These are phyloP conservation scores for Candolleomyces aberdarensis DNA, from an alignment of 768 basidiomycete genomes.

Conservation along the genomic window DNA sequence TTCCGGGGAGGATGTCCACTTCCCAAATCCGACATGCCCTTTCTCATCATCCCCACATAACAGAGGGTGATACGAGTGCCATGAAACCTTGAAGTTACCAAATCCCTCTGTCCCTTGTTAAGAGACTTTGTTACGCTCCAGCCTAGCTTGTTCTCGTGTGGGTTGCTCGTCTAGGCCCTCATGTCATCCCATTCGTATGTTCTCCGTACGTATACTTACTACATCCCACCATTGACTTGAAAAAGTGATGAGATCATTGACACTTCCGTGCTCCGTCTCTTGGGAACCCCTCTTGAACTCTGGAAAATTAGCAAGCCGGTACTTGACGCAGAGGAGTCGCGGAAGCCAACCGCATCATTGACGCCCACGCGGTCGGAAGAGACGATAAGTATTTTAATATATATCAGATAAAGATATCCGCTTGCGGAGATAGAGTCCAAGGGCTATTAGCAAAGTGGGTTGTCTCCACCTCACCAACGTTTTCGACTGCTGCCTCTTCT, in stretches of 20 bases:
- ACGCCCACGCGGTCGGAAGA: background rate
- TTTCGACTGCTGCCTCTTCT: background rate
- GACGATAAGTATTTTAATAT: background rate
- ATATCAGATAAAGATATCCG: background rate
- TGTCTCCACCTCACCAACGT: background rate
- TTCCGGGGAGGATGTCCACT: conserved; percentile 14
- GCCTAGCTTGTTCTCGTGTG: conserved; percentile 44
- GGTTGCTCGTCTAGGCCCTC: conserved; percentile 35
- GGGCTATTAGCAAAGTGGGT: background rate
- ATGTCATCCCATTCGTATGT: conserved; percentile 52
- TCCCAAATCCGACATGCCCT: background rate
- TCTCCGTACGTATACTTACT: conserved; percentile 31
- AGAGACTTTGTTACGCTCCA: conserved; percentile 39
- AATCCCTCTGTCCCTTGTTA: conserved; percentile 35
- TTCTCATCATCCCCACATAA: background rate
- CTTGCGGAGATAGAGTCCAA: background rate
- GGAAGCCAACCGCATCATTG: conserved; percentile 36
- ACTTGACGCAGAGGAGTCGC: conserved; percentile 35
- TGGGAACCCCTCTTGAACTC: conserved; percentile 25
- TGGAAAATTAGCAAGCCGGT: conserved; percentile 45
- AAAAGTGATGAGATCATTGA: no score
- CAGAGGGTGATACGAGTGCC: conserved; percentile 39
- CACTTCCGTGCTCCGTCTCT: background rate
- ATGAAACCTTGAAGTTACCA: conserved; percentile 40
- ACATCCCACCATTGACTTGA: background rate